phyloP scores from a whole-genome alignment of 345 rosid genomes.

The Eucalyptus brandiana region DNA sequence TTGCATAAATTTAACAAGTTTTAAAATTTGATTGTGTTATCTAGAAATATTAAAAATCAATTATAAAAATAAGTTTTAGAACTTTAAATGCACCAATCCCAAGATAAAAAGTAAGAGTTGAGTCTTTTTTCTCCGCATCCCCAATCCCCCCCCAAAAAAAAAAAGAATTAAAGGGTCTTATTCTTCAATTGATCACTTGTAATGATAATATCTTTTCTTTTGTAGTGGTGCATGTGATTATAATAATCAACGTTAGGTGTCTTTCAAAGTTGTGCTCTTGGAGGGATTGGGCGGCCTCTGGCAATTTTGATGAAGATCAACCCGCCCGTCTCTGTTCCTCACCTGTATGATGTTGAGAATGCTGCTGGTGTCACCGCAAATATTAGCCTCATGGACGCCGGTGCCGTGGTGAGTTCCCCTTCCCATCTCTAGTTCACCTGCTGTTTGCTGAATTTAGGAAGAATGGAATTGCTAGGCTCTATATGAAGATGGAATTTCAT shows the following conservation, averaged over 20 bases:
- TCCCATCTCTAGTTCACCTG: background rate
- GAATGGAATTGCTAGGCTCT: background rate
- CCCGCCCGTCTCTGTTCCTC: conserved; percentile 82
- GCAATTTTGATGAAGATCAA: conserved; percentile 91
- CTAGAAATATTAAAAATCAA: rapidly evolving
- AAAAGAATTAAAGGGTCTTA: background rate
- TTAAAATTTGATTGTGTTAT: rapidly evolving
- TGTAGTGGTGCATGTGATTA: no score
- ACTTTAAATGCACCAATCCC: rapidly evolving
- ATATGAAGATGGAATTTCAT: background rate
- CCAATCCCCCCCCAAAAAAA: background rate
- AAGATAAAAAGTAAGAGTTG: background rate
- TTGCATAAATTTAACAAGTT: rapidly evolving
- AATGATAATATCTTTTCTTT: no score
- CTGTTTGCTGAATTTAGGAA: background rate
- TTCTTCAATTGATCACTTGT: background rate
- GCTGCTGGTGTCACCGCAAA: conserved; percentile 90
- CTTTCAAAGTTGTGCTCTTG: conserved; percentile 70
- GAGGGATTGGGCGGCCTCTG: conserved; percentile 91
- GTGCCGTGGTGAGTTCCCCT: conserved; percentile 58
- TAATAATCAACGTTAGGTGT: no score
- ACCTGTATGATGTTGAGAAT: conserved; percentile 83
- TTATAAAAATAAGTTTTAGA: no score
- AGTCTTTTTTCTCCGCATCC: background rate
- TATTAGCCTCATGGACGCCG: conserved; percentile 92